A percentile compares a stretch with the other conserved stretches of the same genome.
phyloP scores from a whole-genome alignment of 306 rosid species.

The Calophaca sinica region DNA sequence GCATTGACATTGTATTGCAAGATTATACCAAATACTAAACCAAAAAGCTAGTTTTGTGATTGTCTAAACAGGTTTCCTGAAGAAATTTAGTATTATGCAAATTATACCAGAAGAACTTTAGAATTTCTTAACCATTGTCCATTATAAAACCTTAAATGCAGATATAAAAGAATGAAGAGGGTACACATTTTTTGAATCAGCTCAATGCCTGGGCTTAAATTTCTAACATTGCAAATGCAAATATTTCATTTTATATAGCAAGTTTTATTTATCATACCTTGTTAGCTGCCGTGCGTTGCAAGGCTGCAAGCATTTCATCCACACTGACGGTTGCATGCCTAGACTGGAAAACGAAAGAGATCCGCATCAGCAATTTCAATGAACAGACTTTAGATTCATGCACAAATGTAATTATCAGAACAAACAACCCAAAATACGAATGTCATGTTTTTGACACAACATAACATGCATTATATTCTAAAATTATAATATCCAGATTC shows the following conservation, averaged over 20 bases:
- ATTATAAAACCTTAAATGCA: too few species aligned
- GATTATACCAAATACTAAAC: too few species aligned
- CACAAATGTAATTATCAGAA: not conserved
- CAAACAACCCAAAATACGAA: not conserved
- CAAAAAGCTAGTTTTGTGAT: too few species aligned
- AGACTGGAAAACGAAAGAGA: constrained; percentile 61
- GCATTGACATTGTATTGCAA: too few species aligned
- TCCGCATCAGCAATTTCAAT: constrained; percentile 34
- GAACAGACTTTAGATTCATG: not conserved
- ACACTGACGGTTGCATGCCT: constrained; percentile 89
- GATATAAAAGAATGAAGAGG: too few species aligned
- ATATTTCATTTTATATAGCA: constrained; percentile 5
- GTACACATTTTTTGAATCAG: too few species aligned
- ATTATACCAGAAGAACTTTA: too few species aligned
- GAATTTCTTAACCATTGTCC: too few species aligned
- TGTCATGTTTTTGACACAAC: not conserved
- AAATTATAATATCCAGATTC: constrained; percentile 6
- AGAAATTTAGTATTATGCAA: too few species aligned
- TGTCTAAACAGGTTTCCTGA: too few species aligned
- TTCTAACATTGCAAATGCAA: not conserved
- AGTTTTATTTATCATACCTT: constrained; percentile 58
- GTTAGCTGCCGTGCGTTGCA: constrained; percentile 64
- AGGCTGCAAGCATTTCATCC: constrained; percentile 87
- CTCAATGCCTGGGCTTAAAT: too few species aligned
- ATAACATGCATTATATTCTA: constrained; percentile 10